These are phyloP conservation scores for Cantharellus anzutake DNA, from an alignment of 768 basidiomycete genomes.

Conservation along the genomic window DNA sequence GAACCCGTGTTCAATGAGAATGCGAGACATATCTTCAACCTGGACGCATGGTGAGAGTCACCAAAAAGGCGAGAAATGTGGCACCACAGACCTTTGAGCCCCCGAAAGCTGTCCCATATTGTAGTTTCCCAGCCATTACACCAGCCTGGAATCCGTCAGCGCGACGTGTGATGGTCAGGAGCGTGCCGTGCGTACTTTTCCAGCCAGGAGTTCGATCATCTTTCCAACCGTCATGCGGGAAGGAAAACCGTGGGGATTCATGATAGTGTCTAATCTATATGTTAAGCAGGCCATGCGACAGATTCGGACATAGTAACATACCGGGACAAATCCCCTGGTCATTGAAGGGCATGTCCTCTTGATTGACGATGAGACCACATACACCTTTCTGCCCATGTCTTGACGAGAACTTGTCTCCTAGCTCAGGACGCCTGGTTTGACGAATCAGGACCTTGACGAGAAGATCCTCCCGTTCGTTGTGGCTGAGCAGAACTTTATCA, in stretches of 20 bases:
- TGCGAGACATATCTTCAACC: slow-evolving; percentile 97
- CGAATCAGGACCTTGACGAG: slow-evolving; percentile 94
- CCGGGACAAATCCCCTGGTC: slow-evolving; percentile 91
- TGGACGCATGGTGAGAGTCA: slow-evolving; percentile 14
- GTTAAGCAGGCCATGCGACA: not conserved
- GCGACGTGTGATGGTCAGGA: not conserved
- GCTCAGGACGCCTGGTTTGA: slow-evolving; percentile 87
- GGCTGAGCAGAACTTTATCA: slow-evolving; percentile 95
- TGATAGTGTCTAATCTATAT: slow-evolving; percentile 63
- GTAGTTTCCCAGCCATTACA: slow-evolving; percentile 70
- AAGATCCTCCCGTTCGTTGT: slow-evolving; percentile 91
- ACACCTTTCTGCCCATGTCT: slow-evolving; percentile 98
- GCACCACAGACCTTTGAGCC: slow-evolving; percentile 64
- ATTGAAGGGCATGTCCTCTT: slow-evolving; percentile 98
- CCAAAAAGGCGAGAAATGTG: not conserved
- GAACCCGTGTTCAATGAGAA: slow-evolving; percentile 88
- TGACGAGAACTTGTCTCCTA: slow-evolving; percentile 97
- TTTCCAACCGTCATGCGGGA: slow-evolving; percentile 99
- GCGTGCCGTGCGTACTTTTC: slow-evolving; percentile 40
- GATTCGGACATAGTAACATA: slow-evolving; percentile 18
- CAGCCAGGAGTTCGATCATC: slow-evolving; percentile 95
- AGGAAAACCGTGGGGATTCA: slow-evolving; percentile 99
- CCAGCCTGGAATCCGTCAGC: slow-evolving; percentile 44
- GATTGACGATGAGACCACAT: slow-evolving; percentile 95
- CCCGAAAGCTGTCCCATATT: slow-evolving; percentile 93